Base-by-base conservation (phyloP, 2,329 filamentous ascomycete species). In the Volutella citrinella region DNA sequence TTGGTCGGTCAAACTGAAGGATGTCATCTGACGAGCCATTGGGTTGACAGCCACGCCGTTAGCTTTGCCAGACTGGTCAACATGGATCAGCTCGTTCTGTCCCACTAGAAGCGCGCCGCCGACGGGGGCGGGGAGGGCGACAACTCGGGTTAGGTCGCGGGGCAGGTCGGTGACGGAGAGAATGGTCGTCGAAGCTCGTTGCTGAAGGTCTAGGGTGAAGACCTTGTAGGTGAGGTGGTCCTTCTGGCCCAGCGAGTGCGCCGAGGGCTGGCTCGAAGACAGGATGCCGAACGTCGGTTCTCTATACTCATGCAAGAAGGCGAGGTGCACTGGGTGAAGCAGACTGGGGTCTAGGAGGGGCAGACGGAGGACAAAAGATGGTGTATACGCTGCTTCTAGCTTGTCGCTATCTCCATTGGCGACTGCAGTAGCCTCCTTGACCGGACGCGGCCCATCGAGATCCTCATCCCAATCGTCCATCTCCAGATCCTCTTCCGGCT, bases 251-350 rank as follows among this genome's bases (percentile, higher is more conserved):
- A 97, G 69, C 4, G 87, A 82, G 35, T 75, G 72, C n/a, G 89
- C 90, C 11, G 83, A 79, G 21, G 82, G 73, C 44, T 79, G 69
- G 32, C 80, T 82, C 3, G 90, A 87, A 28, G 88, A 93, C 25
- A 98, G 72, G 41, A 98, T 90, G 36, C 91, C 93, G 66, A 98
- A 95, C 0, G 93, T 98, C 10, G 93, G 91, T 63, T 97, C 93
- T 60, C 93, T 83, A 63, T 98, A 98, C 67, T 97, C 91, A 72
- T 97, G 80, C 46, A 98, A 70, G 61, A 98, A 98, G 35, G 87
- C 83, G 55, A 98, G 78, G 57, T 95, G 87, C 54, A 96, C 81
- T 30, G 91, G 89, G 63, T 95, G 86, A 40, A 91, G 80, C 49
- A 98, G 74, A 45, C 78, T 80, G 43, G 90, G 86, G 61, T 97